phyloP scores from a whole-genome alignment of 768 basidiomycete species.

The Kwoniella europaea region DNA sequence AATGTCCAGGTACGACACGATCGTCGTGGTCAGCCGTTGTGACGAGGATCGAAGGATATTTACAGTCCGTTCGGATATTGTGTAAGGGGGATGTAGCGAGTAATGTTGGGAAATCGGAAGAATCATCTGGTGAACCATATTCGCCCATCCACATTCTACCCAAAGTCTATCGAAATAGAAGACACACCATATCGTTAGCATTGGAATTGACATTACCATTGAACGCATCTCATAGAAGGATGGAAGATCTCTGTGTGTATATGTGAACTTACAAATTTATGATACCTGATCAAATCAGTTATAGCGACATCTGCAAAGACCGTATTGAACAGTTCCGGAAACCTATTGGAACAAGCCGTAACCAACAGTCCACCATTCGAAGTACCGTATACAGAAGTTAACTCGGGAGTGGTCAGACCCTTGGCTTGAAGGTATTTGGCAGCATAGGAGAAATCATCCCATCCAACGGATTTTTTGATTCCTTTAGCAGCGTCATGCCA shows the following conservation, averaged over 20 bases:
- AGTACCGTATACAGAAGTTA: slow-evolving; percentile 23
- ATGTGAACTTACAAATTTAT: slow-evolving; percentile 17
- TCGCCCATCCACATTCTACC: slow-evolving; percentile 27
- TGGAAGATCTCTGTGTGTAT: not conserved
- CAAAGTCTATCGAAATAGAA: slow-evolving; percentile 8
- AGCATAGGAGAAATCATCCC: slow-evolving; percentile 27
- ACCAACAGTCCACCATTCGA: slow-evolving; percentile 31
- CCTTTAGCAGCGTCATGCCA: slow-evolving; percentile 27
- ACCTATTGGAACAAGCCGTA: slow-evolving; percentile 14
- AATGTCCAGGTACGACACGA: slow-evolving; percentile 24
- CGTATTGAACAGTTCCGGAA: slow-evolving; percentile 21
- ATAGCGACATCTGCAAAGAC: slow-evolving; percentile 21
- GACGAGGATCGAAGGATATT: slow-evolving; percentile 22
- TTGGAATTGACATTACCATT: not conserved
- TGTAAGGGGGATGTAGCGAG: slow-evolving; percentile 16
- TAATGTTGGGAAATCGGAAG: slow-evolving; percentile 17
- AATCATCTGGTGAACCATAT: slow-evolving; percentile 23
- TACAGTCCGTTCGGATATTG: slow-evolving; percentile 5
- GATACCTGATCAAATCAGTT: slow-evolving; percentile 16
- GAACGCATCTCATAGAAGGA: not conserved
- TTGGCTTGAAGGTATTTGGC: slow-evolving; percentile 24
- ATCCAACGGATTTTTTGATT: slow-evolving; percentile 19
- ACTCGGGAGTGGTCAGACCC: slow-evolving; percentile 14
- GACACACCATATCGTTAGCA: not conserved
- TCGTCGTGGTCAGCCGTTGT: slow-evolving; percentile 25